phyloP scores from a whole-genome alignment of 140 eudicot genomes.

The Cichorium intybus region DNA sequence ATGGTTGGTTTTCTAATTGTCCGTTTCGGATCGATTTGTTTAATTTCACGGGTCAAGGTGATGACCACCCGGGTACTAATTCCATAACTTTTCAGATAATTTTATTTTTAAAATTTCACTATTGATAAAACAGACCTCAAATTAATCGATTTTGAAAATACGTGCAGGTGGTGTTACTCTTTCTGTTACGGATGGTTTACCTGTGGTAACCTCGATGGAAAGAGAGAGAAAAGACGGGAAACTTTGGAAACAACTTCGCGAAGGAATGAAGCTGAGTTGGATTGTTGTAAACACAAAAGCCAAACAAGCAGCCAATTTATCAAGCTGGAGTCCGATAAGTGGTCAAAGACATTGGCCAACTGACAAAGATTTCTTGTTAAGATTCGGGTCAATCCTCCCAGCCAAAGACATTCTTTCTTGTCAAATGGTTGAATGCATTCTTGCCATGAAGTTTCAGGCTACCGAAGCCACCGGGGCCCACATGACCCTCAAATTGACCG shows the following conservation, averaged over 20 bases:
- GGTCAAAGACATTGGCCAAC: slow-evolving; percentile 99
- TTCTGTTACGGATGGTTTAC: slow-evolving; percentile 58
- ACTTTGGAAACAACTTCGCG: slow-evolving; percentile 79
- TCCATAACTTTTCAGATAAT: too few relatives aligned
- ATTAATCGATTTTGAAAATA: too few relatives aligned
- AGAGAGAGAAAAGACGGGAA: slow-evolving; percentile 90
- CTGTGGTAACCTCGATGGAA: slow-evolving; percentile 65
- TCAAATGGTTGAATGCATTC: slow-evolving; percentile 76
- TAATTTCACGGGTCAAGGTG: slow-evolving; percentile 40
- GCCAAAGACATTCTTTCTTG: slow-evolving; percentile 85
- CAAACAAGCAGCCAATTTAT: slow-evolving; percentile 81
- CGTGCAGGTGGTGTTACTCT: slow-evolving; percentile 45
- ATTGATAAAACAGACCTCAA: neutral
- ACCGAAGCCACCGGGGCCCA: slow-evolving; percentile 28
- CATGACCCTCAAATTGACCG: slow-evolving; percentile 56
- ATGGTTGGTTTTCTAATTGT: slow-evolving; percentile 84
- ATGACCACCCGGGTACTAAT: slow-evolving; percentile 33
- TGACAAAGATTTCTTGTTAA: slow-evolving; percentile 71
- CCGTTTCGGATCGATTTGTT: slow-evolving; percentile 84
- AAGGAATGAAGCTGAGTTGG: slow-evolving; percentile 82
- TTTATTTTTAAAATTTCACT: too few relatives aligned
- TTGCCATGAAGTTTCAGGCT: slow-evolving; percentile 68
- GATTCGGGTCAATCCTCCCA: slow-evolving; percentile 88
- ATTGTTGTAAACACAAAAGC: slow-evolving; percentile 71
- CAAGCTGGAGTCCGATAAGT: slow-evolving; percentile 81